Evolutionary conservation across 2,329 filamentous ascomycete species (phyloP).

Genomic region (Colletotrichum tropicicola): DNA sequence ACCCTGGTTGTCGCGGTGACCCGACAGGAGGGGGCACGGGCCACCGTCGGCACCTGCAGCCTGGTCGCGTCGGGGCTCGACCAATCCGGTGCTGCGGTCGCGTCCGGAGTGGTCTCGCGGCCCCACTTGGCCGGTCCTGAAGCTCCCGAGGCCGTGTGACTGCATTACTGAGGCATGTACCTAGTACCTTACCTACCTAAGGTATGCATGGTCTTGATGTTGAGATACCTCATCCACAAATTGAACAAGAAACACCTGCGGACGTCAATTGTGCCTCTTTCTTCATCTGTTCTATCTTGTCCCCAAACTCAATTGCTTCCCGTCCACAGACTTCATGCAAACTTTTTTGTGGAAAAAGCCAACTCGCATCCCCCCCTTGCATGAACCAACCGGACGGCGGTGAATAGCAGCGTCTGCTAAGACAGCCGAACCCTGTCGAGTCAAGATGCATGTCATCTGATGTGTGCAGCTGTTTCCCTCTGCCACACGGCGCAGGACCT

Average conservation of each 20-base stretch:
- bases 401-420: slow-evolving; percentile 20
- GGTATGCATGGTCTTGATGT: too few species aligned
- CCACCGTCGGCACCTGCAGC: slow-evolving; percentile 7
- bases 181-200: too few species aligned
- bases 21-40: not conserved
- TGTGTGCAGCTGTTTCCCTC: not conserved
- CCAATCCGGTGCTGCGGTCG: not conserved
- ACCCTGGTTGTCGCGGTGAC: slow-evolving; percentile 23
- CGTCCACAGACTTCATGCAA: not conserved
- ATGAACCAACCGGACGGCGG: slow-evolving; percentile 22
- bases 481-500: not conserved
- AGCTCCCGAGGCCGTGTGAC: slow-evolving; percentile 26
- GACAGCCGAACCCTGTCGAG: slow-evolving; percentile 17
- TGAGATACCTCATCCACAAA: not conserved
- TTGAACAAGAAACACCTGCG: not conserved
- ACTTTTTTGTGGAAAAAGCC: not conserved
- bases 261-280: not conserved
- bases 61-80: not conserved
- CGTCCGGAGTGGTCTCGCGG: not conserved
- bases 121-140: slow-evolving; percentile 17
- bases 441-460: slow-evolving; percentile 21
- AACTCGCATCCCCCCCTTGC: slow-evolving; percentile 15
- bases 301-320: slow-evolving; percentile 6
- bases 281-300: not conserved
- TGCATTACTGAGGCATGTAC: not conserved